Conservation (phyloP, 805 yeast species). For the Yarrowia osloensis region DNA sequence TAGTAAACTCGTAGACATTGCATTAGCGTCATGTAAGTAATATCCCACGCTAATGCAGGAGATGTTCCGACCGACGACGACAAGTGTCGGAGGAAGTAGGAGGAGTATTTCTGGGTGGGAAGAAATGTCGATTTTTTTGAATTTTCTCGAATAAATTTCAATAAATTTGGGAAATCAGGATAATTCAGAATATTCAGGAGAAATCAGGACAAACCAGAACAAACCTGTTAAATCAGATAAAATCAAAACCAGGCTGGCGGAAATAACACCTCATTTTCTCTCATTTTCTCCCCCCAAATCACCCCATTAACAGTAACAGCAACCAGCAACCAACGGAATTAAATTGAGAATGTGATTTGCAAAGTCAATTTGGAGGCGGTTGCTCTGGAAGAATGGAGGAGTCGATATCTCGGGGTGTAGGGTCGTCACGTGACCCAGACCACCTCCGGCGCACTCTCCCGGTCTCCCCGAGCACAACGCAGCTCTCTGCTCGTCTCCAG, state of each 20-base stretch:
- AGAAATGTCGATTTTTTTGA: too few relatives aligned
- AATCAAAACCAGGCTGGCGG: background rate
- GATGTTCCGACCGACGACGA: background rate
- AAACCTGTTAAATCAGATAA: background rate
- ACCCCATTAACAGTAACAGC: background rate
- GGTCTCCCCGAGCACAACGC: background rate
- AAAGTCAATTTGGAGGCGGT: background rate
- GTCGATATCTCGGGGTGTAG: background rate
- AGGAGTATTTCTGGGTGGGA: too few relatives aligned
- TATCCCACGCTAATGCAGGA: conserved; percentile 17
- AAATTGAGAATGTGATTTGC: background rate
- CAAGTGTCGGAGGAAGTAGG: background rate
- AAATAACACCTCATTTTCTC: too few relatives aligned
- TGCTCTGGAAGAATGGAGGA: background rate
- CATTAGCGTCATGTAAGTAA: conserved; percentile 15
- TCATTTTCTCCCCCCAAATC: too few relatives aligned
- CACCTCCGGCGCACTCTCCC: background rate
- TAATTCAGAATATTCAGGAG: background rate
- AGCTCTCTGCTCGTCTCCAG: background rate
- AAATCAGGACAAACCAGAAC: background rate
- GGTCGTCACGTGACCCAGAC: background rate
- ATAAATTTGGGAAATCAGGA: background rate
- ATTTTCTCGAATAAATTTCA: background rate
- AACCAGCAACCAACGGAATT: background rate
- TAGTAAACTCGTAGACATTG: background rate